phyloP scores from a whole-genome alignment of 306 rosid genomes.

The Cicer pinnatifidum region DNA sequence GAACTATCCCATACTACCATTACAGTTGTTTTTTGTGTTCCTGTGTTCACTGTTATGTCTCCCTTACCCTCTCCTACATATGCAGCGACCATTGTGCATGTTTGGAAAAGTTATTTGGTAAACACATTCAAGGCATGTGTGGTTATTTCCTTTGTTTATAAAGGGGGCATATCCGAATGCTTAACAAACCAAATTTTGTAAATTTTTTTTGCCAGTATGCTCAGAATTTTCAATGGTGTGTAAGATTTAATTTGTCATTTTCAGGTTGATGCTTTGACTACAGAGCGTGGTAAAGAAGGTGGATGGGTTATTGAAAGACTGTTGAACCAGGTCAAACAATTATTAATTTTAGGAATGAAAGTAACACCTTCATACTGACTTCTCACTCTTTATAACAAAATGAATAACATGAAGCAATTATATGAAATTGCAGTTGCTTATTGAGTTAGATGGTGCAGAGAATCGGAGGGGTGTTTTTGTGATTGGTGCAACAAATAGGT shows the following conservation, averaged over 20 bases:
- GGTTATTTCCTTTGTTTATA: constrained; percentile 7
- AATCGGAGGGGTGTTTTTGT: constrained; percentile 85
- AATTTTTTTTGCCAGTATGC: not conserved
- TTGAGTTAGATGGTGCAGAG: constrained; percentile 78
- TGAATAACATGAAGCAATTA: not conserved
- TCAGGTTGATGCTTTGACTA: constrained; percentile 89
- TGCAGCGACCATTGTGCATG: not conserved
- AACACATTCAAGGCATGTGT: not conserved
- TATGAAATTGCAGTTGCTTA: constrained; percentile 34
- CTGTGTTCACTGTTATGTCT: not conserved
- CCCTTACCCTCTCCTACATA: not conserved
- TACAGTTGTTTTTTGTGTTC: not conserved
- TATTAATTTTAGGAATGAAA: not conserved
- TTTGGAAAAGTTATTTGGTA: not conserved
- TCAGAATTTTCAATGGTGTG: not conserved
- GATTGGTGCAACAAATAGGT: constrained; percentile 97
- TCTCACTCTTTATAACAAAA: not conserved
- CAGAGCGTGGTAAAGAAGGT: constrained; percentile 75
- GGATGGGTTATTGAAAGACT: constrained; percentile 71
- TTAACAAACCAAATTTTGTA: not conserved
- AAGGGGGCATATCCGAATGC: not conserved
- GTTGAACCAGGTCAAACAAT: constrained; percentile 22
- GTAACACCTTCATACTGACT: not conserved
- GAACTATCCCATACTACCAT: not conserved
- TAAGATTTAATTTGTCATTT: constrained; percentile 4